Conservation (phyloP, 345 rosid genomes). For the Physaria fendleri region DNA sequence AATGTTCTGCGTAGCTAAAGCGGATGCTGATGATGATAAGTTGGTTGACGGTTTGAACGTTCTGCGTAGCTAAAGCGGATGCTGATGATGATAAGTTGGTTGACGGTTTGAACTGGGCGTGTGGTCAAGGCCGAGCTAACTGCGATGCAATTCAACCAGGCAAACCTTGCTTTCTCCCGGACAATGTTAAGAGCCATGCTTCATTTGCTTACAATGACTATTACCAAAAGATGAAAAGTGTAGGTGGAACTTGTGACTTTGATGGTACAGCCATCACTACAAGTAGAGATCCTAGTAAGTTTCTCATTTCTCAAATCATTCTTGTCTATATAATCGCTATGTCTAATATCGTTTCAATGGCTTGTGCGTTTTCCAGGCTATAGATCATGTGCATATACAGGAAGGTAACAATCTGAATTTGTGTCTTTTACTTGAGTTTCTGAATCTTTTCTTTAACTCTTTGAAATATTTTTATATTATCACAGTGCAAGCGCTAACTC, state of each 20-base stretch:
- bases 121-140: slow-evolving; percentile 86
- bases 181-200: slow-evolving; percentile 59
- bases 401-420: slow-evolving; percentile 51
- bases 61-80: slow-evolving; percentile 60
- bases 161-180: slow-evolving; percentile 55
- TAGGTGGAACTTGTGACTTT: slow-evolving; percentile 87
- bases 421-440: not conserved
- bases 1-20: slow-evolving; percentile 72
- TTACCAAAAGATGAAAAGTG: slow-evolving; percentile 65
- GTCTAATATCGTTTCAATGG: not conserved
- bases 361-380: slow-evolving; percentile 48
- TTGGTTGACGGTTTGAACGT: slow-evolving; percentile 63
- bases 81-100: slow-evolving; percentile 64
- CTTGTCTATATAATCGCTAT: not conserved
- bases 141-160: slow-evolving; percentile 72
- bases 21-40: slow-evolving; percentile 57
- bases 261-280: slow-evolving; percentile 71
- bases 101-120: slow-evolving; percentile 88
- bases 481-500: slow-evolving; percentile 46
- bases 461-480: not conserved
- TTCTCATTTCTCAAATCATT: not conserved
- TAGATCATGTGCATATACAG: slow-evolving; percentile 58
- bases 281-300: slow-evolving; percentile 71
- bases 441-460: not conserved
- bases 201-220: slow-evolving; percentile 90